Base-by-base conservation (phyloP, 2,329 filamentous ascomycete species). In the Scolecobasidium constrictum region DNA sequence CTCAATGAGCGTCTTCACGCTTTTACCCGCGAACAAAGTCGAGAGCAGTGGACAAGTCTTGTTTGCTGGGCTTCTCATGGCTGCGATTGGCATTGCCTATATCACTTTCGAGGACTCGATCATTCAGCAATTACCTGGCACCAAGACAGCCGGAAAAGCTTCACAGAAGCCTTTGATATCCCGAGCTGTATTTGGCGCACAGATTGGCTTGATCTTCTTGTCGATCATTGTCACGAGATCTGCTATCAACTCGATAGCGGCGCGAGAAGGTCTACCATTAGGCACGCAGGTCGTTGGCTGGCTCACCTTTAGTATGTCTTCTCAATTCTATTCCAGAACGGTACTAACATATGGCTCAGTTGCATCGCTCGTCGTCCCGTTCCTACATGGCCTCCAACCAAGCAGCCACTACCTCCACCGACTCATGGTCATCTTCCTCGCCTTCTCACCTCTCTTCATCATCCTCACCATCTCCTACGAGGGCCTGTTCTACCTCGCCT, bases 381-480 rank as follows among this genome's bases (percentile, higher is more conserved):
- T 93, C 49, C 69, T 83, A n/a, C 85, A 96, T 60, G 76, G 81
- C 17, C 55, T 93, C 2, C 79, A 84, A 49, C 82, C 86, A 1
- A 92, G 86, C 58, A 82, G 72, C 51, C 81, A 95, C 63, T 95
- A 96, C 60, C 75, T 96, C 51, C 88, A 96, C 60, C 81, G 88
- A 18, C 69, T 98, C 3, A 73, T 88, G 50, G 77, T 94, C 52
- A 79, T 95, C 42, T 98, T 96, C 66, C 71, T 98, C 38, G 84
- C 88, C 4, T 96, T 93, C 58, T 83, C 90, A 0, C 92, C 92
- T 0, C 83, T 83, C 2, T 98, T 96, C 62, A 83, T 98, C 56
- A 90, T 98, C 54, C 76, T 98, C 40, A 94, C 88, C 5, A 95
- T 96, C 52, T 95, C 90, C 1, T 98, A 94, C 64, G 92, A 98